Conservation (phyloP, 371 early-diverging fungal species). For the Lichtheimia ramosa region DNA sequence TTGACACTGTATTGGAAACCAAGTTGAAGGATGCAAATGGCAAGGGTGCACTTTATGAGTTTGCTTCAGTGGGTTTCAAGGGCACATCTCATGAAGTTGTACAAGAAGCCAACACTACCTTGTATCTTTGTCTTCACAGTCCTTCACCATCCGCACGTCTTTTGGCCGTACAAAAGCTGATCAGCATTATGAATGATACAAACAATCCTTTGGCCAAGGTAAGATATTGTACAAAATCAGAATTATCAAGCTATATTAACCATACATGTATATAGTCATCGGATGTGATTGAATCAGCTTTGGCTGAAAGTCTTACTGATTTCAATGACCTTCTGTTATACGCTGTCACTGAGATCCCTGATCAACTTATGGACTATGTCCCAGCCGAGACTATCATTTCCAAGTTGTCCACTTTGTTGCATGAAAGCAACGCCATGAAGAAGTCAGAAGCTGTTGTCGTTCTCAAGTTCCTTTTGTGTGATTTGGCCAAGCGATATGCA, state of each 20-base stretch:
- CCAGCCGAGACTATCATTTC: constrained; percentile 37
- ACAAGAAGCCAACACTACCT: constrained; percentile 66
- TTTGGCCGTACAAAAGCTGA: constrained; percentile 61
- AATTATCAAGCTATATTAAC: not conserved
- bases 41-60: constrained; percentile 54
- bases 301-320: constrained; percentile 54
- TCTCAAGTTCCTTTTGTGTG: constrained; percentile 31
- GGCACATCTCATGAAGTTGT: constrained; percentile 68
- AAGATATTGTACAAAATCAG: not conserved
- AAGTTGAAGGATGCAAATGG: constrained; percentile 32
- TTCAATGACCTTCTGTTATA: constrained; percentile 46
- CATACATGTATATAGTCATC: constrained; percentile 14
- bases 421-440: constrained; percentile 26
- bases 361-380: constrained; percentile 31
- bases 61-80: constrained; percentile 57
- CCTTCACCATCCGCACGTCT: constrained; percentile 61
- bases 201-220: constrained; percentile 31
- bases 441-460: constrained; percentile 23
- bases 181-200: constrained; percentile 44
- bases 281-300: constrained; percentile 52
- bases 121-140: constrained; percentile 73
- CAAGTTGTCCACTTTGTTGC: constrained; percentile 23
- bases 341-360: constrained; percentile 33
- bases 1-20: constrained; percentile 52
- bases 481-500: constrained; percentile 27